These are phyloP conservation scores for Pseudocercospora cruenta DNA, from an alignment of 2,329 filamentous ascomycete species.

Conservation along the genomic window DNA sequence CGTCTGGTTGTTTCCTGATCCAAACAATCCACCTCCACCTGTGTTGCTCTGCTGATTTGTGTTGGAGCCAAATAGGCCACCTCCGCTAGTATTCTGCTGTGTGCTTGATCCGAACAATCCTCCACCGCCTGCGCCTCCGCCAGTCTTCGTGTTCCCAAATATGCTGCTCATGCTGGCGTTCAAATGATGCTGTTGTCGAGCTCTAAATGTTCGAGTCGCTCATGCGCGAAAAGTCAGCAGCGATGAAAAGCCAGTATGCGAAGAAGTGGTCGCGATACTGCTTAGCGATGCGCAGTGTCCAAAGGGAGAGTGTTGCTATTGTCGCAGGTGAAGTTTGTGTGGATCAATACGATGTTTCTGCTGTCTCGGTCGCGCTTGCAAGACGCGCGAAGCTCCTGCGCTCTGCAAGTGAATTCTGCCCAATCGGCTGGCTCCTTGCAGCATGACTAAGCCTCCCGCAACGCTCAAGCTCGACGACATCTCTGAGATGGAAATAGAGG, in stretches of 20 bases:
- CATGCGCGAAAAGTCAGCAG: not conserved
- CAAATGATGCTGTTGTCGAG: not conserved
- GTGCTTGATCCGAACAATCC: slow-evolving; percentile 16
- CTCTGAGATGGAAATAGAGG: not conserved
- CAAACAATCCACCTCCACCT: slow-evolving; percentile 6
- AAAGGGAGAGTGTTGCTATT: slow-evolving; percentile 2
- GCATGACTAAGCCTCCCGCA: slow-evolving; percentile 1
- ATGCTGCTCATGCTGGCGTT: slow-evolving; percentile 28
- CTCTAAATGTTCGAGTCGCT: not conserved
- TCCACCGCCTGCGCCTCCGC: not conserved
- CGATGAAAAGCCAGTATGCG: not conserved
- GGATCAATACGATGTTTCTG: not conserved
- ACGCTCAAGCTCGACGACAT: slow-evolving; percentile 7
- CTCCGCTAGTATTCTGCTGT: not conserved
- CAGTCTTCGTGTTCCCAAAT: slow-evolving; percentile 21
- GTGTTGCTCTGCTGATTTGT: slow-evolving; percentile 2
- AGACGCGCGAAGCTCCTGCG: slow-evolving; percentile 8
- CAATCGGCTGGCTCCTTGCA: slow-evolving; percentile 28
- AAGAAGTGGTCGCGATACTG: not conserved
- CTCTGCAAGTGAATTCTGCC: slow-evolving; percentile 4
- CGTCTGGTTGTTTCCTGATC: slow-evolving; percentile 9
- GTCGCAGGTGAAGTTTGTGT: slow-evolving; percentile 10
- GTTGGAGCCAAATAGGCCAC: slow-evolving; percentile 18
- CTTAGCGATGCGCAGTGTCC: not conserved
- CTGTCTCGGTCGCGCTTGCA: not conserved